These are phyloP conservation scores for Cladophialophora psammophila DNA, from an alignment of 2,329 filamentous ascomycete genomes.

Conservation along the genomic window DNA sequence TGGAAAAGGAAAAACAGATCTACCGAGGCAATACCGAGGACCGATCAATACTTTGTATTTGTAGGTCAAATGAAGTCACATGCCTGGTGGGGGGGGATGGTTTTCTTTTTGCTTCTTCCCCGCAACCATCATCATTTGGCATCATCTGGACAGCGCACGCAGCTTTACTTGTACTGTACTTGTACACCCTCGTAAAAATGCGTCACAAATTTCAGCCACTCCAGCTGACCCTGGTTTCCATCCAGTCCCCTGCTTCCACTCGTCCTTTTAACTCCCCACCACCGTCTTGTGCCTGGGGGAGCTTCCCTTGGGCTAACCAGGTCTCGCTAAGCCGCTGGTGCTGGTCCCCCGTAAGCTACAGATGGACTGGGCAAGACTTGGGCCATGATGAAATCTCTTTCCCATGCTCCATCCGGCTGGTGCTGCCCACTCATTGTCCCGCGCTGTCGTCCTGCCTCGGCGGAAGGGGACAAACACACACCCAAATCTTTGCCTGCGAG, in stretches of 20 bases:
- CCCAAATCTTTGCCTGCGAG: conserved; percentile 14
- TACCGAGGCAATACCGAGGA: conserved; percentile 7
- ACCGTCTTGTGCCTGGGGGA: conserved; percentile 11
- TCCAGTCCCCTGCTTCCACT: conserved; percentile 8
- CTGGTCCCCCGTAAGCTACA: conserved; percentile 4
- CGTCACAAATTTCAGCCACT: conserved; percentile 5
- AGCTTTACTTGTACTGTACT: background rate
- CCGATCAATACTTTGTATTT: too few relatives aligned
- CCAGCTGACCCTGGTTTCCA: background rate
- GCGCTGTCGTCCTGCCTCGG: conserved; percentile 31
- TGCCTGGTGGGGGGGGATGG: background rate
- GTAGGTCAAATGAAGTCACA: background rate
- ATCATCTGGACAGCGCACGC: background rate
- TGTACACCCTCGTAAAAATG: background rate
- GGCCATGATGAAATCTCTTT: conserved; percentile 27
- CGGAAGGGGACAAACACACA: conserved; percentile 31
- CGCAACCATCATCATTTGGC: background rate
- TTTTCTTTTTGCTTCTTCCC: background rate
- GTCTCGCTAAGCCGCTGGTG: background rate
- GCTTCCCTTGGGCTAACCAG: background rate
- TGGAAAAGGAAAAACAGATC: conserved; percentile 18
- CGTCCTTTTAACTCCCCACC: conserved; percentile 9
- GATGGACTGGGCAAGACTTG: background rate
- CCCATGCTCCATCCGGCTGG: conserved; percentile 7
- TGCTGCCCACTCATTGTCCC: conserved; percentile 3